Conservation (phyloP, 257 asterid genomes). For the Solanum pinnatisectum region DNA sequence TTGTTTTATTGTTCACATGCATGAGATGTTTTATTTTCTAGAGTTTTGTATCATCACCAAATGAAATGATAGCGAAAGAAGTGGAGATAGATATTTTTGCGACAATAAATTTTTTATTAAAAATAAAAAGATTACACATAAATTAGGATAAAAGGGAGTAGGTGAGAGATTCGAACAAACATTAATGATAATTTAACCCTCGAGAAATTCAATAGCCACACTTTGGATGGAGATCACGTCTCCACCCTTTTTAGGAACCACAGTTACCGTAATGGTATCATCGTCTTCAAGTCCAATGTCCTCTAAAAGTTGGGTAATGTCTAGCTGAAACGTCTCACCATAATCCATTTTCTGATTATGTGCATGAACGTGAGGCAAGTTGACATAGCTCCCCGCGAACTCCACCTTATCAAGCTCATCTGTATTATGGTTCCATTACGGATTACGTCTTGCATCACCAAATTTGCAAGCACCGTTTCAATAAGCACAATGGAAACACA, state of each 20-base stretch:
- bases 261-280: background rate
- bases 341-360: background rate
- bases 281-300: background rate
- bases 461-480: background rate
- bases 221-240: background rate
- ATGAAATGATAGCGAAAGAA: too few species aligned
- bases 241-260: background rate
- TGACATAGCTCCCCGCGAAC: background rate
- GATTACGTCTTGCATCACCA: conserved; percentile 2
- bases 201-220: background rate
- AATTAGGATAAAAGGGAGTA: too few species aligned
- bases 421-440: background rate
- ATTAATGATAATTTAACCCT: too few species aligned
- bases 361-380: background rate
- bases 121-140: too few species aligned
- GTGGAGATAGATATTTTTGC: too few species aligned
- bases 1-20: too few species aligned
- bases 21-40: too few species aligned
- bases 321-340: background rate
- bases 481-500: background rate
- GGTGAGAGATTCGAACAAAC: too few species aligned
- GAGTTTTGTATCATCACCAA: too few species aligned
- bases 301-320: background rate
- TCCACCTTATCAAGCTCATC: background rate
- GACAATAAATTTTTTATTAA: too few species aligned